Evolutionary conservation across 23 red algal species (phyloP).

Genomic region (Gracilaria vermiculophylla): DNA sequence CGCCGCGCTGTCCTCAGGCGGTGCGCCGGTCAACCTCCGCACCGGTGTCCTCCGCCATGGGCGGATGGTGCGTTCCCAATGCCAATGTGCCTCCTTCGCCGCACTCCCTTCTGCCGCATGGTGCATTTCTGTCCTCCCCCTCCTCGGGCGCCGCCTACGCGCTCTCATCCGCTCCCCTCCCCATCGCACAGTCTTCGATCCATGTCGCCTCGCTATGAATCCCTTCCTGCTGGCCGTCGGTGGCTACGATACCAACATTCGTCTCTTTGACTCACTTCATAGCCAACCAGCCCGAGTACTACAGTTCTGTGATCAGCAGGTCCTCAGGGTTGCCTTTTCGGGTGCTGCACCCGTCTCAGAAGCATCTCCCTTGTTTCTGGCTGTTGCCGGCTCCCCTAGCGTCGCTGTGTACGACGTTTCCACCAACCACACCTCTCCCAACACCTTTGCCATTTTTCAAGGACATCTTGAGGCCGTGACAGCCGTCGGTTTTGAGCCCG

Average conservation of each 20-base stretch:
- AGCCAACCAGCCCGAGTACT: neutral
- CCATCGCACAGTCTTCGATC: constrained; percentile 20
- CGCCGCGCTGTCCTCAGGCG: too few species aligned
- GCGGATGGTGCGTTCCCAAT: too few species aligned
- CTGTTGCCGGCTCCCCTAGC: constrained; percentile 46
- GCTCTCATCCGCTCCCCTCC: neutral
- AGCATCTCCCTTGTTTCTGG: constrained; percentile 28
- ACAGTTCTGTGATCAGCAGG: constrained; percentile 42
- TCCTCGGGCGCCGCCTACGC: too few species aligned
- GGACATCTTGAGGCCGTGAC: constrained; percentile 52
- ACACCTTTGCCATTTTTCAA: constrained; percentile 2
- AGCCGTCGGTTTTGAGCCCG: constrained; percentile 56
- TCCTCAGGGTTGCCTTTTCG: constrained; percentile 46
- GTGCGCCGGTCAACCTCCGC: too few species aligned
- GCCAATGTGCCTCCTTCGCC: too few species aligned
- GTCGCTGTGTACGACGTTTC: constrained; percentile 53
- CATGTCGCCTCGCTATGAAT: constrained; percentile 25
- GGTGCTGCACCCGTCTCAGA: constrained; percentile 15
- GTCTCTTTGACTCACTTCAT: constrained; percentile 43
- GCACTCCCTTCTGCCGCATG: neutral
- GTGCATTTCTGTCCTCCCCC: neutral
- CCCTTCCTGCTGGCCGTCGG: constrained; percentile 45
- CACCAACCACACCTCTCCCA: constrained; percentile 19
- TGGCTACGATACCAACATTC: constrained; percentile 56
- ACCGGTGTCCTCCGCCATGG: too few species aligned